These are phyloP conservation scores for Lactifluus echinatus DNA, from an alignment of 768 basidiomycete species.

Conservation along the genomic window DNA sequence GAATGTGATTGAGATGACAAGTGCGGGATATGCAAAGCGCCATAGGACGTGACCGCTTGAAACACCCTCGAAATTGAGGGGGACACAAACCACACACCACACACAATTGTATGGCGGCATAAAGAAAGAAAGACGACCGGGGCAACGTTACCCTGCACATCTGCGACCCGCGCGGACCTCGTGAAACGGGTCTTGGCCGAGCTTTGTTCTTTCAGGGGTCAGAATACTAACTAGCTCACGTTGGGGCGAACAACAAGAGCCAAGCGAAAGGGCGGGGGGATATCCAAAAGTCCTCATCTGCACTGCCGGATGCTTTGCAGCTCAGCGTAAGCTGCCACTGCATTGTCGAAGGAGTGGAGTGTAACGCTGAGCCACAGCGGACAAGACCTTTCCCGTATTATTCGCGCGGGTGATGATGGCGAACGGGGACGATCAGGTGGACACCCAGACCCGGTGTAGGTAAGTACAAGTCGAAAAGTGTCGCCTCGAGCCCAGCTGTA, in stretches of 20 bases:
- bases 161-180: constrained; percentile 54
- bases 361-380: constrained; percentile 50
- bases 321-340: constrained; percentile 60
- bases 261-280: constrained; percentile 12
- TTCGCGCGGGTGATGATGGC: constrained; percentile 57
- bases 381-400: constrained; percentile 38
- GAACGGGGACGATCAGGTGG: constrained; percentile 62
- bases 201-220: constrained; percentile 47
- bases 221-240: constrained; percentile 46
- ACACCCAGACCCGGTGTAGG: constrained; percentile 51
- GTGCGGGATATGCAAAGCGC: constrained; percentile 70
- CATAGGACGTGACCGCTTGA: constrained; percentile 64
- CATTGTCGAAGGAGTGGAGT: constrained; percentile 58
- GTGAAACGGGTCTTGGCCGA: constrained; percentile 48
- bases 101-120: constrained; percentile 38
- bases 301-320: constrained; percentile 59
- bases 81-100: constrained; percentile 24
- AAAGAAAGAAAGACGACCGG: constrained; percentile 59
- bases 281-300: constrained; percentile 74
- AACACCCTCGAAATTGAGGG: neutral
- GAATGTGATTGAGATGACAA: constrained; percentile 70
- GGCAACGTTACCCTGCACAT: constrained; percentile 45
- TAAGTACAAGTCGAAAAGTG: constrained; percentile 57
- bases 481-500: constrained; percentile 58
- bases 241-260: neutral